phyloP scores from a whole-genome alignment of 1,284 basidiomycete species.

The Tylopilus sp. region DNA sequence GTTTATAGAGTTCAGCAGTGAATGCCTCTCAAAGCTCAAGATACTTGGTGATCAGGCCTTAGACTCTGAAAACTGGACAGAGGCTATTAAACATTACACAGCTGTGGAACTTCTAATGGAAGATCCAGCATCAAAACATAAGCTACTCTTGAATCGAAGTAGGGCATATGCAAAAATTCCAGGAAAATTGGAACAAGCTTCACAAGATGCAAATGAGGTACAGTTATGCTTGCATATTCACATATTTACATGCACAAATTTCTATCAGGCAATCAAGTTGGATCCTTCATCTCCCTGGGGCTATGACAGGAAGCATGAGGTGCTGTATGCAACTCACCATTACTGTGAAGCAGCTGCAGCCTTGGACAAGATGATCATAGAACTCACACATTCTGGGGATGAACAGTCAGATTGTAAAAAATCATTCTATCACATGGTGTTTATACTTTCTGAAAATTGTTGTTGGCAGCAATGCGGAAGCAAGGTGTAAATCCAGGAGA shows the following conservation, averaged over 20 bases:
- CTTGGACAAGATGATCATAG: neutral
- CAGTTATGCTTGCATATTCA: neutral
- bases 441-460: neutral
- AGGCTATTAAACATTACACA: conserved; percentile 5
- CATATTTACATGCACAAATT: neutral
- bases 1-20: conserved; percentile 1
- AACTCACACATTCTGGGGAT: neutral
- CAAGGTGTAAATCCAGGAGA: neutral
- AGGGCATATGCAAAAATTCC: conserved; percentile 1
- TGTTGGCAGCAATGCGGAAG: neutral
- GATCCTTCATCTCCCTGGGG: conserved; percentile 5
- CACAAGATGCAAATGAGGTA: conserved; percentile 6
- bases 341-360: conserved; percentile 5
- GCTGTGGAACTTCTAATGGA: conserved; percentile 4
- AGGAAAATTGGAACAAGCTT: neutral
- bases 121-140: neutral
- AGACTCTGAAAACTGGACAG: neutral
- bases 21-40: conserved; percentile 2
- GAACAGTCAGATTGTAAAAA: neutral
- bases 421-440: neutral
- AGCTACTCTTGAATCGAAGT: conserved; percentile 5
- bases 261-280: conserved; percentile 4
- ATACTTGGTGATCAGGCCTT: neutral
- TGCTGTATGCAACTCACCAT: neutral
- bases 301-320: conserved; percentile 2